These are phyloP conservation scores for Lasiosphaeria miniovina DNA, from an alignment of 495 filamentous ascomycete genomes.

Conservation along the genomic window DNA sequence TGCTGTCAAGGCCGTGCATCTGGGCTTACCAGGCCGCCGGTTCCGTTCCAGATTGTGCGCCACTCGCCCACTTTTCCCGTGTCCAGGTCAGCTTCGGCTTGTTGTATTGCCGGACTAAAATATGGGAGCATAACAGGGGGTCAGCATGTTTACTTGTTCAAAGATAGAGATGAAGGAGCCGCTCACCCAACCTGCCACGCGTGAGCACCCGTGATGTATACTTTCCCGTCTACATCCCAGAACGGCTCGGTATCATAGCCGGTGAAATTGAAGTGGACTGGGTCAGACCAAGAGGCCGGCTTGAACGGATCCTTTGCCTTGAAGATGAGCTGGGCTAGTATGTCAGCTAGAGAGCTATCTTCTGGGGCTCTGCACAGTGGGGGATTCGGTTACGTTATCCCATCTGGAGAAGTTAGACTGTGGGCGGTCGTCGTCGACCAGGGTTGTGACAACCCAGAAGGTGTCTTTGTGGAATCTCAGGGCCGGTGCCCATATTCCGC, in stretches of 20 bases:
- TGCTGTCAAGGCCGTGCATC: not conserved
- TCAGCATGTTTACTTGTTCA: not conserved
- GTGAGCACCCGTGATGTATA: constrained; percentile 45
- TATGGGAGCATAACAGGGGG: not conserved
- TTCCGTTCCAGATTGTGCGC: constrained; percentile 43
- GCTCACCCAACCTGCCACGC: constrained; percentile 42
- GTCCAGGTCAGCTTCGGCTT: constrained; percentile 37
- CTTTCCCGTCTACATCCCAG: constrained; percentile 51
- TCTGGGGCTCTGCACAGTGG: not conserved
- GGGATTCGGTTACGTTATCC: constrained; percentile 34
- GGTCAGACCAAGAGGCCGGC: constrained; percentile 34
- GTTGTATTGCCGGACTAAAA: constrained; percentile 37
- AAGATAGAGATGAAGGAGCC: not conserved
- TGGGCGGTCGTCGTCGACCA: constrained; percentile 39
- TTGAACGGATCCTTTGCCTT: constrained; percentile 35
- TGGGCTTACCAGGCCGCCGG: constrained; percentile 35
- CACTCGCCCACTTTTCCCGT: constrained; percentile 37
- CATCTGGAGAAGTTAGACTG: constrained; percentile 35
- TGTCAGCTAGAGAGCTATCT: not conserved
- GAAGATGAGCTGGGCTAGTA: constrained; percentile 35
- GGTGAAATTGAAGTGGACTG: constrained; percentile 40
- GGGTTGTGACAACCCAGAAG: constrained; percentile 44
- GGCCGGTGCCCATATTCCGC: constrained; percentile 44
- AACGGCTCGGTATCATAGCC: constrained; percentile 45
- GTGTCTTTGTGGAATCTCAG: constrained; percentile 35